Evolutionary conservation across 352 stramenopile species (phyloP).

Genomic region (Peronospora tabacina): DNA sequence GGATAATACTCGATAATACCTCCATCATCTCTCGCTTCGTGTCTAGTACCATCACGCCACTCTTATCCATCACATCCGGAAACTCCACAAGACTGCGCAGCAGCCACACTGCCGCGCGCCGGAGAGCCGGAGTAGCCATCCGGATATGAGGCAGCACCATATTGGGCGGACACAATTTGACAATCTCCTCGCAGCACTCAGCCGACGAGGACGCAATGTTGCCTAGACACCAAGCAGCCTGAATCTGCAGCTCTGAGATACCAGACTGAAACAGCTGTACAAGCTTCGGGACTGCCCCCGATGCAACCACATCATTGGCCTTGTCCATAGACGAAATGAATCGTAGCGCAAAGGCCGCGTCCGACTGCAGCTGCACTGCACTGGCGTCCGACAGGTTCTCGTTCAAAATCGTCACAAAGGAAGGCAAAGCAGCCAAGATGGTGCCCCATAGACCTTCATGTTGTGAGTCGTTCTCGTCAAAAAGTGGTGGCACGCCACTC

Average conservation of each 20-base stretch:
- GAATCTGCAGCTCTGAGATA: conserved; percentile 84
- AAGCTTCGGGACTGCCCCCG: conserved; percentile 63
- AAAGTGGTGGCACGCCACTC: conserved; percentile 76
- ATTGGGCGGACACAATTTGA: conserved; percentile 57
- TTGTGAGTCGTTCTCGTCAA: conserved; percentile 78
- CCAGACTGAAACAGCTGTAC: conserved; percentile 80
- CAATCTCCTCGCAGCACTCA: conserved; percentile 65
- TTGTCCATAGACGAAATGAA: conserved; percentile 89
- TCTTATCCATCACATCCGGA: conserved; percentile 60
- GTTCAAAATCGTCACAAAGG: conserved; percentile 73
- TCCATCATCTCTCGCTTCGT: conserved; percentile 72
- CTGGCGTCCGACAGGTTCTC: conserved; percentile 52
- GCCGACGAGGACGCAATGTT: conserved; percentile 79
- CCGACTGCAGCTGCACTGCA: conserved; percentile 72
- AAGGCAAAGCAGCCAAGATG: conserved; percentile 71
- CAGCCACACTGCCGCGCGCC: conserved; percentile 73
- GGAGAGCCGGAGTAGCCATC: conserved; percentile 70
- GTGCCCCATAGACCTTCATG: conserved; percentile 74
- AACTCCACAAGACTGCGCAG: conserved; percentile 81
- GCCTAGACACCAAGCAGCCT: conserved; percentile 79
- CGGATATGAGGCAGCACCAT: conserved; percentile 75
- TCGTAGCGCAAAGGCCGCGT: conserved; percentile 77
- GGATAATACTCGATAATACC: conserved; percentile 62
- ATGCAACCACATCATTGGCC: conserved; percentile 58
- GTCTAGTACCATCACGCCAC: conserved; percentile 32